Conservation (phyloP, 805 yeast species). For the Lachancea cidri region DNA sequence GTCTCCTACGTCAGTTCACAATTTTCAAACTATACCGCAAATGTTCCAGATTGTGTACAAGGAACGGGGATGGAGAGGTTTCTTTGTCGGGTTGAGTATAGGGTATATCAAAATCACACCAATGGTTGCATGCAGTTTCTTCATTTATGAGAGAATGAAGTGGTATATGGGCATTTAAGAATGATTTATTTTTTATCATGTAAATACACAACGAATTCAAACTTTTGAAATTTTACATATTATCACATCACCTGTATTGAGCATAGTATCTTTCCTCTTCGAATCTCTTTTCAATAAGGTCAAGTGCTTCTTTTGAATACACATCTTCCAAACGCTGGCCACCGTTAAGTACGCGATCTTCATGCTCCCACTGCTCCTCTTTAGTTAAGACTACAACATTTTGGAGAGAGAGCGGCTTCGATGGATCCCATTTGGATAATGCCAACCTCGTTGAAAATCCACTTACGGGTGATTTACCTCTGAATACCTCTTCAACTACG, state of each 20-base stretch:
- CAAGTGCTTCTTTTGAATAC: constrained; percentile 55
- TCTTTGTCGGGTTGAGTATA: constrained; percentile 89
- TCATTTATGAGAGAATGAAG: constrained; percentile 87
- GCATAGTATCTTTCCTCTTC: constrained; percentile 72
- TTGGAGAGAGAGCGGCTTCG: constrained; percentile 56
- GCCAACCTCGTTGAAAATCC: constrained; percentile 76
- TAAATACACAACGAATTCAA: constrained; percentile 1
- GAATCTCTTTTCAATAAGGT: constrained; percentile 56
- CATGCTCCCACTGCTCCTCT: constrained; percentile 81
- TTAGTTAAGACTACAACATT: constrained; percentile 85
- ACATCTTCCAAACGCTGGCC: constrained; percentile 59
- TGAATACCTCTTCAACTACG: constrained; percentile 83
- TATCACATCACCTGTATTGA: constrained; percentile 39
- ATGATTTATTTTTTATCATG: constrained; percentile 1
- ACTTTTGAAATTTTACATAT: not conserved
- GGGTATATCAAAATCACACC: constrained; percentile 95
- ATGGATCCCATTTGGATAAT: constrained; percentile 80
- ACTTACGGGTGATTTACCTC: constrained; percentile 87
- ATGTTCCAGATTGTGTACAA: constrained; percentile 51
- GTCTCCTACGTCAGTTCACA: constrained; percentile 46
- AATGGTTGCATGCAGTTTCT: constrained; percentile 95
- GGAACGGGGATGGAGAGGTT: constrained; percentile 81
- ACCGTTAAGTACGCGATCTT: constrained; percentile 64
- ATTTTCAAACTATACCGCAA: constrained; percentile 29
- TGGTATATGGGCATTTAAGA: constrained; percentile 54